phyloP scores from a whole-genome alignment of 163 green algal genomes.

The Scenedesmus sp. region DNA sequence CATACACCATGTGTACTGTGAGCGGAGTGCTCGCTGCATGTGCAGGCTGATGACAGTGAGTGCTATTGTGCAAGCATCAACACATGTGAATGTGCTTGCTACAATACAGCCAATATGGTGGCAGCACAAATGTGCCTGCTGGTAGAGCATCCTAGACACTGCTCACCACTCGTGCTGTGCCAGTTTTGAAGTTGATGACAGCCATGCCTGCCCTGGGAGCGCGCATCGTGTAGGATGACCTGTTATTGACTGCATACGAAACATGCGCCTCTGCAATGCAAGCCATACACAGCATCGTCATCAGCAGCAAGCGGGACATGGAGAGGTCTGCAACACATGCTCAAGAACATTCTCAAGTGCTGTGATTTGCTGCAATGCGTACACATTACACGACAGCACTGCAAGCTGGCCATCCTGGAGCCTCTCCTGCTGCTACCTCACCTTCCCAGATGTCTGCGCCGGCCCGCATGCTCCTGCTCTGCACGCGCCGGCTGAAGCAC shows the following conservation, averaged over 20 bases:
- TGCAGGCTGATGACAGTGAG: no score
- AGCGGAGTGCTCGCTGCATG: no score
- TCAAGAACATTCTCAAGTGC: no score
- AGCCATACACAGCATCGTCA: background rate
- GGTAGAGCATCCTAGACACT: background rate
- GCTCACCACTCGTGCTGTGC: constrained; percentile 7
- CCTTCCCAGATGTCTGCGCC: background rate
- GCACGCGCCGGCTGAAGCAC: constrained; percentile 34
- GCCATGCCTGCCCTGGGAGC: background rate
- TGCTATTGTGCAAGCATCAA: background rate
- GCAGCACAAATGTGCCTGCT: background rate
- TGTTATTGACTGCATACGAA: constrained; percentile 16
- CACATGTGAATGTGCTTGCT: background rate
- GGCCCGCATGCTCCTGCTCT: background rate
- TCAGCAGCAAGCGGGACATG: background rate
- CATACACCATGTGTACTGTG: background rate
- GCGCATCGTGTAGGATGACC: constrained; percentile 2
- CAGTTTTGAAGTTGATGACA: constrained; percentile 15
- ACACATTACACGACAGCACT: no score
- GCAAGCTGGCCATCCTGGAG: no score
- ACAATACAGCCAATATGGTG: background rate
- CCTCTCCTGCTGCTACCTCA: background rate
- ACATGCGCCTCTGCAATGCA: constrained; percentile 15
- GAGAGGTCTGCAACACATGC: background rate
- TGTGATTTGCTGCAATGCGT: no score